Evolutionary conservation across 2,329 filamentous ascomycete genomes (phyloP), one percentile per base, ranked within the genome.

Genomic region (Exserohilum turcica): DNA sequence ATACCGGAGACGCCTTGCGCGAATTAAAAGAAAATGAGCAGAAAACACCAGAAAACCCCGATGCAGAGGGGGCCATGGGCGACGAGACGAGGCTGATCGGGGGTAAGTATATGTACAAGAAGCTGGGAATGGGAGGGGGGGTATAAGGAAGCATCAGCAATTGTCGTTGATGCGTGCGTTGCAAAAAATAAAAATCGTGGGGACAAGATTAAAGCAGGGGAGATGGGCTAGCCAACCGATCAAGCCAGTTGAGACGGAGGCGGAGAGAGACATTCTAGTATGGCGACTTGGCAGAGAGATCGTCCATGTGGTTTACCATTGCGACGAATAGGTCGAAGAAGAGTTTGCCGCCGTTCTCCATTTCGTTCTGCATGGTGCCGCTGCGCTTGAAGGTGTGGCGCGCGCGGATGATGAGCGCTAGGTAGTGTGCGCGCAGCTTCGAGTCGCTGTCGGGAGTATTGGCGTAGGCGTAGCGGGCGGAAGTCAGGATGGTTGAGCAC

Each of bases 301-400:
- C 72, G 51, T 74, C 72, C 70, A 96, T 89, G 71, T 96, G 91
- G 73, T 96, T 96, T 77, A 90, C 92, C 77, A 96, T 85, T 15
- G 92, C 91, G 44, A 96, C 92, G 73, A 96, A 97, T 38, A 96
- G 80, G 71, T 96, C 92, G 72, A 96, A 97, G 79, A 96, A 96
- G 54, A 96, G 80, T 68, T 89, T 89, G 48, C 91, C 91, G 24
- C 92, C 92, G 57, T 86, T 85, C 74, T 89, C 89, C 92, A 97
- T 96, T 78, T 96, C 92, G 63, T 90, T 85, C 77, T 96, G 92
- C 92, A 96, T 96, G 3, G 92, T 96, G 48, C 92, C 91, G 75
- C 91, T 96, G 49, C 91, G 84, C 81, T 96, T 96, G 78, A 97
- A 96, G 2, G 91, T 96, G 70, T 85, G 84, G 62, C 92, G 85